Percentiles rank a stretch among this genome's conserved stretches.
These are phyloP conservation scores for Bryoglossum gracile DNA, from an alignment of 495 filamentous ascomycete genomes.

Conservation along the genomic window DNA sequence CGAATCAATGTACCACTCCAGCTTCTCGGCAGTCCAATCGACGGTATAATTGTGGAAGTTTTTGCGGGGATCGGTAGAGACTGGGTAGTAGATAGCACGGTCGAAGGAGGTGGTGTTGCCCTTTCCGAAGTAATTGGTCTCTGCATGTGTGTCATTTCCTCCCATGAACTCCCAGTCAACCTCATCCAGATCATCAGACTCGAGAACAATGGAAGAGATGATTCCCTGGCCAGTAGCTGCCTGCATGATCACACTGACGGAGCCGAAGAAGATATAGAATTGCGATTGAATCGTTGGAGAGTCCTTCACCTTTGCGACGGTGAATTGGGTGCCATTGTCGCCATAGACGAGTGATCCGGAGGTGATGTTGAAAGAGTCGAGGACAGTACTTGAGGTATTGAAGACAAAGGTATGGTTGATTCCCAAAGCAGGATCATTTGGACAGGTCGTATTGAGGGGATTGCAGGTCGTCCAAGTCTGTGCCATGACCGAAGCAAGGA, in stretches of 20 bases:
- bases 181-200: slow-evolving; percentile 82
- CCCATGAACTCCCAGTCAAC: slow-evolving; percentile 88
- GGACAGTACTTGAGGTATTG: slow-evolving; percentile 44
- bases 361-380: slow-evolving; percentile 54
- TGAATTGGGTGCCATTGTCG: slow-evolving; percentile 58
- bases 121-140: slow-evolving; percentile 87
- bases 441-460: slow-evolving; percentile 42
- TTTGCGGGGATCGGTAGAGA: slow-evolving; percentile 42
- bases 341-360: slow-evolving; percentile 48
- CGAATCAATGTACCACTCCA: slow-evolving; percentile 71
- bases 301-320: slow-evolving; percentile 60
- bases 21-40: slow-evolving; percentile 65
- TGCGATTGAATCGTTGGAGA: slow-evolving; percentile 66
- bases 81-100: slow-evolving; percentile 51
- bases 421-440: slow-evolving; percentile 42
- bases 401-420: slow-evolving; percentile 59
- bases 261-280: slow-evolving; percentile 75
- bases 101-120: slow-evolving; percentile 58
- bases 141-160: slow-evolving; percentile 50
- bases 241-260: slow-evolving; percentile 63
- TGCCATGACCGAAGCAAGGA: slow-evolving; percentile 38
- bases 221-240: slow-evolving; percentile 67
- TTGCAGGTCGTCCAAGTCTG: slow-evolving; percentile 65
- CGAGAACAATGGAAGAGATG: slow-evolving; percentile 74
- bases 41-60: slow-evolving; percentile 76